Base-by-base conservation (phyloP, 2,329 filamentous ascomycete genomes). In the Talaromyces sp. region DNA sequence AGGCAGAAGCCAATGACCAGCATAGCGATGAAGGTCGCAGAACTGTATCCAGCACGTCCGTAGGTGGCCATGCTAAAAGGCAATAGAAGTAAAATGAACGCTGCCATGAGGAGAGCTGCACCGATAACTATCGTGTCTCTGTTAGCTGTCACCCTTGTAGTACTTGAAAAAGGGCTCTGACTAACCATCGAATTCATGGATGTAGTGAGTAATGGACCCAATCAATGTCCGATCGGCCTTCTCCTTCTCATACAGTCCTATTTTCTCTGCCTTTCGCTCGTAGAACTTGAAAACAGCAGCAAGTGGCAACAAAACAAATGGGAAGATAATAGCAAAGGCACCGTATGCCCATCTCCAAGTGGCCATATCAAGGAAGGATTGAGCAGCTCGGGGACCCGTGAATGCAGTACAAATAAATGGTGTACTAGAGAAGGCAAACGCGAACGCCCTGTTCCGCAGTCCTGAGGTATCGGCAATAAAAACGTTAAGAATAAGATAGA, bases 271-370 rank as follows among this genome's bases (percentile, higher is more conserved):
- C 64, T 86, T 86, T 45, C 68, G 71, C 55, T 84, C 77, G 63
- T 86, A 85, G 59, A 74, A 71, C 49, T 79, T 74, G 63, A 86
- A 80, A 20, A 86, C 69, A 7, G 73, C 57, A 30, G 81, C 78
- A 7, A 88, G 74, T 0, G 86, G 86, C 7, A 82, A 32, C 6
- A 79, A 79, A 29, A 83, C 75, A 45, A 78, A 65, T 0, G 84
- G 83, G 4, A 81, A 77, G 54, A 88, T 74, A 51, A 89, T 84
- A 35, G 79, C 75, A 62, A 86, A 88, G 20, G 76, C 72, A 29
- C 83, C 85, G 62, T 82, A 87, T 0, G 76, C 83, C 86, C 85
- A 88, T 22, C 83, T 79, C 80, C 81, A 87, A 17, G 77, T 80
- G 10, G 78, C 74, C 0, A 75, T 74, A 0, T 70, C 62, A 27